Percentiles rank a stretch among this genome's conserved stretches.
These are phyloP conservation scores for Gamarada debralockiae DNA, from an alignment of 495 filamentous ascomycete species.

Conservation along the genomic window DNA sequence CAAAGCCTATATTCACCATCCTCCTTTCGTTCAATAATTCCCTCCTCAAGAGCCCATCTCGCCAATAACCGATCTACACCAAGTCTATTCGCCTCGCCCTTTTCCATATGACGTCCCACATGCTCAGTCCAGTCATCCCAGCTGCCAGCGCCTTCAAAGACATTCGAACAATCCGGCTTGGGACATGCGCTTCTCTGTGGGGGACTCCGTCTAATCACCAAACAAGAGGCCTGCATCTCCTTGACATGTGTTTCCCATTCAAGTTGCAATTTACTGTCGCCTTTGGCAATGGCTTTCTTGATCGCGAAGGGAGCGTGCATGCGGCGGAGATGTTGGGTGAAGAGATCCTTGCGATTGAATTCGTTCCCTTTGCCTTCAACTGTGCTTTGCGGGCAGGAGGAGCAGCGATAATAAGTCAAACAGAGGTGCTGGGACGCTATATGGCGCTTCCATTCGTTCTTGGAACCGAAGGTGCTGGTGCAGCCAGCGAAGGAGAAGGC, in stretches of 20 bases:
- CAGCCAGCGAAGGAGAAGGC: constrained; percentile 85
- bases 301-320: constrained; percentile 55
- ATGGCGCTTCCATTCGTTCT: constrained; percentile 98
- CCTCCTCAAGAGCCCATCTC: constrained; percentile 52
- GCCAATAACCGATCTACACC: constrained; percentile 48
- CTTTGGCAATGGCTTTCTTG: constrained; percentile 43
- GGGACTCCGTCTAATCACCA: constrained; percentile 58
- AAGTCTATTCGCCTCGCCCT: constrained; percentile 46
- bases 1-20: constrained; percentile 47
- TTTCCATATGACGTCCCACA: constrained; percentile 84
- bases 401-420: constrained; percentile 79
- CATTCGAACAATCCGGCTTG: constrained; percentile 59
- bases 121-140: constrained; percentile 94
- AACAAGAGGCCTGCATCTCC: constrained; percentile 64
- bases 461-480: constrained; percentile 77
- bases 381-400: constrained; percentile 62
- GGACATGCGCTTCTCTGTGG: constrained; percentile 67
- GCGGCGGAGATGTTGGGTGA: constrained; percentile 72
- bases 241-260: constrained; percentile 56
- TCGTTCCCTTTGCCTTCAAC: constrained; percentile 55
- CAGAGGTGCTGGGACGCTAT: constrained; percentile 85
- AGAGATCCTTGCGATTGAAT: constrained; percentile 70
- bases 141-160: constrained; percentile 65
- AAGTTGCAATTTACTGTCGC: constrained; percentile 45
- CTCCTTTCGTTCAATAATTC: constrained; percentile 51